These are phyloP conservation scores for Alternaria triticimaculans DNA, from an alignment of 2,329 filamentous ascomycete genomes.

Conservation along the genomic window DNA sequence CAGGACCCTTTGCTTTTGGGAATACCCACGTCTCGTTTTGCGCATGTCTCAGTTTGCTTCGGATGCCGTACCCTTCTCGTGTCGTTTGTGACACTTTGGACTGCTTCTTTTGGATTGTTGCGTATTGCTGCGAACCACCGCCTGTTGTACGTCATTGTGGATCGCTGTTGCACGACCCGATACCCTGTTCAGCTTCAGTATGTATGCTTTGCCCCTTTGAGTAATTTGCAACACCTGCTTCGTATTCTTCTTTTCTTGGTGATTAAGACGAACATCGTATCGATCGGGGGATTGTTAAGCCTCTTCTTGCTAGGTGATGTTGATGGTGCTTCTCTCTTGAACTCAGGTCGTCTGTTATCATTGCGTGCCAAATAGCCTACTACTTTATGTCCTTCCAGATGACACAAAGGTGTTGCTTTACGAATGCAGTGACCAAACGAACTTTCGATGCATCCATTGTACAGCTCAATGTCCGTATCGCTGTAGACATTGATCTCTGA, in stretches of 20 bases:
- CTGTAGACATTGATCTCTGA: not conserved
- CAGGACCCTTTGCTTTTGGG: constrained; percentile 1
- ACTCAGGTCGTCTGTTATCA: not conserved
- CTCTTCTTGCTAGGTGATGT: not conserved
- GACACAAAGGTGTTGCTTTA: not conserved
- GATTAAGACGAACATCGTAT: not conserved
- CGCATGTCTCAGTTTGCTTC: not conserved
- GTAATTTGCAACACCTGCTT: not conserved
- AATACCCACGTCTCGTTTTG: constrained; percentile 9
- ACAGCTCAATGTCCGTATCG: not conserved
- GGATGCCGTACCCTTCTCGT: not conserved
- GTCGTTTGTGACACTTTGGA: constrained; percentile 3
- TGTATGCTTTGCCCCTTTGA: not conserved
- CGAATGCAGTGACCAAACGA: not conserved
- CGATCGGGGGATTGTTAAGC: not conserved
- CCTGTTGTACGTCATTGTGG: constrained; percentile 6
- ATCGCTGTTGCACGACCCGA: constrained; percentile 10
- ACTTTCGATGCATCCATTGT: not conserved
- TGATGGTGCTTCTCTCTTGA: not conserved
- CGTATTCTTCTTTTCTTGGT: not conserved
- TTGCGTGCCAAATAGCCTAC: not conserved
- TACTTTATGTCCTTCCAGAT: not conserved
- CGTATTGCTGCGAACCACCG: not conserved
- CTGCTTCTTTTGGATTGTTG: not conserved
- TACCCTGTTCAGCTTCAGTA: not conserved